phyloP scores from a whole-genome alignment of 331 rosid genomes.

The Acacia pycnantha region DNA sequence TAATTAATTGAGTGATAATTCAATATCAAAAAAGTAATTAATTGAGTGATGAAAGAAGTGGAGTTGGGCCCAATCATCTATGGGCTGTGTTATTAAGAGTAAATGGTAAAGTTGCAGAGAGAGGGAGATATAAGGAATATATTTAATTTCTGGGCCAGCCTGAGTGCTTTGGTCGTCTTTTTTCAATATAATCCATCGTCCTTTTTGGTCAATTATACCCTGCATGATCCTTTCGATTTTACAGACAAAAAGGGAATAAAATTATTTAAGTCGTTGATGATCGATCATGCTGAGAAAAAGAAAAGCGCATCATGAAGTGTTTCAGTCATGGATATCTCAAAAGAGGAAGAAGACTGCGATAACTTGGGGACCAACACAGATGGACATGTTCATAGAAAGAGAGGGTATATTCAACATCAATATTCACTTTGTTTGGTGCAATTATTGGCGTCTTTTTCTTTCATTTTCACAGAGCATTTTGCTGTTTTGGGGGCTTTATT shows the following conservation, averaged over 20 bases:
- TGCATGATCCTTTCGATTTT: neutral
- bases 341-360: neutral
- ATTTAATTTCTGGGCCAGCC: neutral
- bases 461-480: neutral
- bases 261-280: neutral
- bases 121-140: neutral
- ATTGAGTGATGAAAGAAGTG: neutral
- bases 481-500: constrained; percentile 12
- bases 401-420: constrained; percentile 21
- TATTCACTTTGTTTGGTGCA: constrained; percentile 32
- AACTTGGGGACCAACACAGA: constrained; percentile 31
- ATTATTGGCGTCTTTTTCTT: constrained; percentile 21
- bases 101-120: neutral
- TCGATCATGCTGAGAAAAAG: neutral
- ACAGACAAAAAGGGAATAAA: neutral
- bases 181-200: neutral
- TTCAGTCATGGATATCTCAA: constrained; percentile 14
- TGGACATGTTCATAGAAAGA: neutral
- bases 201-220: neutral
- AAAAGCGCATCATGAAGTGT: neutral
- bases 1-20: neutral
- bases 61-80: neutral
- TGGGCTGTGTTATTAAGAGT: neutral
- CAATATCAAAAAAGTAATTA: too few relatives aligned
- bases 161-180: neutral